A percentile compares a stretch with the other conserved stretches of the same genome.
Conservation (phyloP, 2,329 filamentous ascomycete species). For the Cladosporium colombiae region DNA sequence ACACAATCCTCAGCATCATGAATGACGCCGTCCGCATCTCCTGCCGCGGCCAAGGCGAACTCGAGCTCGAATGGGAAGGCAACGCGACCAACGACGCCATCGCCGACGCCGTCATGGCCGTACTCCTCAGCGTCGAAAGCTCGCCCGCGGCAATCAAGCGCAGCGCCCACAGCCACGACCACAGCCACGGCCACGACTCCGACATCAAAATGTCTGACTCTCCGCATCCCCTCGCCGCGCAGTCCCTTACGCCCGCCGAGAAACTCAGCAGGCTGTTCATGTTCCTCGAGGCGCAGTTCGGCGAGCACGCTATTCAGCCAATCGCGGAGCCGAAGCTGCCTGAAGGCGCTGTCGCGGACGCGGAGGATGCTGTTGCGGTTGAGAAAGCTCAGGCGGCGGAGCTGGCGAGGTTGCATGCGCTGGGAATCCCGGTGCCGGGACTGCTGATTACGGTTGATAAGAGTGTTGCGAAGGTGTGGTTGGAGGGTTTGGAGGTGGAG, state of each 20-base stretch:
- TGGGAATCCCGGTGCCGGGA: conserved; percentile 89
- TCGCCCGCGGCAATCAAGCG: conserved; percentile 93
- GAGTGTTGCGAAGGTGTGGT: conserved; percentile 83
- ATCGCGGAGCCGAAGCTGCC: conserved; percentile 64
- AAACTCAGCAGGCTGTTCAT: conserved; percentile 84
- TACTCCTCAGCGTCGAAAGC: conserved; percentile 87
- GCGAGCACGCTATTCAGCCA: conserved; percentile 75
- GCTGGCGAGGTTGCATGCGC: conserved; percentile 73
- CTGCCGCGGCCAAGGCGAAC: conserved; percentile 58
- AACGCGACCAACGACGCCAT: conserved; percentile 98
- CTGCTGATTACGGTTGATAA: conserved; percentile 86
- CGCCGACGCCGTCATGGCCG: conserved; percentile 93
- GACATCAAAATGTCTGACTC: conserved; percentile 38
- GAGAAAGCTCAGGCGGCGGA: conserved; percentile 65
- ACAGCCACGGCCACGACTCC: conserved; percentile 39
- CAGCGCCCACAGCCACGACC: conserved; percentile 55
- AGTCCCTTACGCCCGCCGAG: conserved; percentile 69
- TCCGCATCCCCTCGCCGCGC: conserved; percentile 31
- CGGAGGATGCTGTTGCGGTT: conserved; percentile 45
- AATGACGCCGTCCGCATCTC: conserved; percentile 81
- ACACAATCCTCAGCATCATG: conserved; percentile 69
- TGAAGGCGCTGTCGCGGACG: conserved; percentile 24
- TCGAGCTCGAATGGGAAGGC: conserved; percentile 95
- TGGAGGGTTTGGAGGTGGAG: conserved; percentile 89
- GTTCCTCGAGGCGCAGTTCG: conserved; percentile 97